These are phyloP conservation scores for Pseudoneurospora amorphoporcata DNA, from an alignment of 495 filamentous ascomycete species.

Conservation along the genomic window DNA sequence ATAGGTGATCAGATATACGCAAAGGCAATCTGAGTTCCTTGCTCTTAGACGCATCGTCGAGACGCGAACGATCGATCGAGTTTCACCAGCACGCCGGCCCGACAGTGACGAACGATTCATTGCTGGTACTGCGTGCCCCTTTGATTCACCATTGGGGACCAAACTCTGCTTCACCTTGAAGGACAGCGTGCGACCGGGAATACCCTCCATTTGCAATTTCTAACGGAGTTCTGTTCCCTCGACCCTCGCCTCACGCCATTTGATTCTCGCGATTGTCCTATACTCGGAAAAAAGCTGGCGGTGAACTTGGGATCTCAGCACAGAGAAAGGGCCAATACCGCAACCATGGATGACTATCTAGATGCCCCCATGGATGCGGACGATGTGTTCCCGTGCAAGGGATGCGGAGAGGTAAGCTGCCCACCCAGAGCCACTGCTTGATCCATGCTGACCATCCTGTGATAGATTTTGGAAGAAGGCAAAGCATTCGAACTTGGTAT, in stretches of 20 bases:
- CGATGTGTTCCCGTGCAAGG: constrained; percentile 91
- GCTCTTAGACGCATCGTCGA: background rate
- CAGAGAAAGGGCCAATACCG: background rate
- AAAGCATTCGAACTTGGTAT: constrained; percentile 97
- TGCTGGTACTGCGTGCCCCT: background rate
- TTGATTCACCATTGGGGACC: background rate
- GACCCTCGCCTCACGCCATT: background rate
- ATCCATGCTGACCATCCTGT: constrained; percentile 1
- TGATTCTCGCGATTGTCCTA: background rate
- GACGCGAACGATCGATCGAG: background rate
- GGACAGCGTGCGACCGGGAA: background rate
- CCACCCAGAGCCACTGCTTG: background rate
- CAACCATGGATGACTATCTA: constrained; percentile 50
- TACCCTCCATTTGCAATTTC: constrained; percentile 2
- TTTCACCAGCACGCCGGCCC: background rate
- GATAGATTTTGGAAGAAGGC: constrained; percentile 87
- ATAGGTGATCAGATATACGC: background rate
- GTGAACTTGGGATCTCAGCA: background rate
- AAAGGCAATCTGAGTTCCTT: background rate
- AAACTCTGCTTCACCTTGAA: background rate
- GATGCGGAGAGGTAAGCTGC: constrained; percentile 77
- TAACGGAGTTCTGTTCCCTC: background rate
- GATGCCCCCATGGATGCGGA: constrained; percentile 82
- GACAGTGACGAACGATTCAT: background rate
- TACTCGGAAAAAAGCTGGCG: background rate